A percentile compares a stretch with the other conserved stretches of the same genome.
phyloP scores from a whole-genome alignment of 2,329 filamentous ascomycete species.

The Claviceps purpurea region DNA sequence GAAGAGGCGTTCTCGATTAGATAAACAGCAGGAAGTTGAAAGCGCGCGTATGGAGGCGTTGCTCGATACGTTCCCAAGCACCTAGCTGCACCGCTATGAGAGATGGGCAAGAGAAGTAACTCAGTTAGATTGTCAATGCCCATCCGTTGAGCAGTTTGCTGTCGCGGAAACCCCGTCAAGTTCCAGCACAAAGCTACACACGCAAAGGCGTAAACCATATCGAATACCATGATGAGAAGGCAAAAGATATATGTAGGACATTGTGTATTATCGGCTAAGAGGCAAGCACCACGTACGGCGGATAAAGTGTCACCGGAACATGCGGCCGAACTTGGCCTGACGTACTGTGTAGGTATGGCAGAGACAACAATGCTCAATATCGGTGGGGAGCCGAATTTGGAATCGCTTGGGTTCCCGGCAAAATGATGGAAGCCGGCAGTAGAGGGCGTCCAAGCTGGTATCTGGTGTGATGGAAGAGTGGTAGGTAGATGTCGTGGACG shows the following conservation, averaged over 20 bases:
- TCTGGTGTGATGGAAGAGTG: not conserved
- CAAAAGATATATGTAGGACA: not conserved
- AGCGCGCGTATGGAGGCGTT: not conserved
- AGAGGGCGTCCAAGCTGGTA: not conserved
- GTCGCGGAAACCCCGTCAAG: not conserved
- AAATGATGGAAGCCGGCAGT: not conserved
- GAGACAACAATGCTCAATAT: not conserved
- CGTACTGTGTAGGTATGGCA: not conserved
- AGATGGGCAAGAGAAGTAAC: not conserved
- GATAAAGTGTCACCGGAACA: not conserved
- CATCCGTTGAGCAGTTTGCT: constrained; percentile 1
- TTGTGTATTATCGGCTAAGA: not conserved
- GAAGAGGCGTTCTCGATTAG: not conserved
- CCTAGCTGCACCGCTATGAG: not conserved
- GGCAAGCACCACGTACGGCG: not conserved
- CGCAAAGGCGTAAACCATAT: no score
- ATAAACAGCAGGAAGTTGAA: not conserved
- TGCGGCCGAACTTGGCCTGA: not conserved
- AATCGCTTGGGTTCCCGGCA: not conserved
- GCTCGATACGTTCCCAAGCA: not conserved
- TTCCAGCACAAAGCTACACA: not conserved
- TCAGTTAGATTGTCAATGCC: not conserved
- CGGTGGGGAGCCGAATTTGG: not conserved
- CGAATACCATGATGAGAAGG: not conserved
- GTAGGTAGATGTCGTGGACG: not conserved